phyloP scores from a whole-genome alignment of 2,329 filamentous ascomycete species.

The Pezicula rhizophila region DNA sequence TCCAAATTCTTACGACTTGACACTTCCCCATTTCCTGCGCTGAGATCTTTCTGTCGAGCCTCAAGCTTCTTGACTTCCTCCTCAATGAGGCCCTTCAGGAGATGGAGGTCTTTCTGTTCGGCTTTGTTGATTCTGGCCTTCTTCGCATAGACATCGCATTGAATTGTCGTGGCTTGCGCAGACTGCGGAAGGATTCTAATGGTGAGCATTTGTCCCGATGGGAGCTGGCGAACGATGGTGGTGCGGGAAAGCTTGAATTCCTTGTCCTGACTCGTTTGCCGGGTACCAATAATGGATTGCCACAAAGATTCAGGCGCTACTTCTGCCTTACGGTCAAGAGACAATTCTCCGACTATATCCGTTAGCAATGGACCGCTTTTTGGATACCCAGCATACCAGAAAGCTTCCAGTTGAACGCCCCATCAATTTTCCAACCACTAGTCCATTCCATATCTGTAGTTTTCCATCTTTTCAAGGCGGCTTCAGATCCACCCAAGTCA shows the following conservation, averaged over 20 bases:
- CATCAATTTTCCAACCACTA: conserved; percentile 20
- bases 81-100: not conserved
- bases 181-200: conserved; percentile 5
- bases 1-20: not conserved
- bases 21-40: not conserved
- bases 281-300: not conserved
- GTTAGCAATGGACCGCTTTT: conserved; percentile 1
- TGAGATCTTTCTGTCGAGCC: not conserved
- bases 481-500: not conserved
- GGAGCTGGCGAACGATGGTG: not conserved
- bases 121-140: not conserved
- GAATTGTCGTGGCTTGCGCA: conserved; percentile 1
- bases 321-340: not conserved
- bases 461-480: conserved; percentile 5
- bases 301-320: not conserved
- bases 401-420: conserved; percentile 23
- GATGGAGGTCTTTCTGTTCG: not conserved
- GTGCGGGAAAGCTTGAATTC: not conserved
- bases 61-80: not conserved
- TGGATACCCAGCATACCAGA: conserved; percentile 11
- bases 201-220: not conserved
- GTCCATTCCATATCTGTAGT: conserved; percentile 10
- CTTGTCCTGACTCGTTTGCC: not conserved
- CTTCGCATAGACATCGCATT: conserved; percentile 6
- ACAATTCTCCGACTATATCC: not conserved